Evolutionary conservation across 331 rosid genomes (phyloP), one percentile per base, ranked within the genome.

Genomic region (Malus hybrid): DNA sequence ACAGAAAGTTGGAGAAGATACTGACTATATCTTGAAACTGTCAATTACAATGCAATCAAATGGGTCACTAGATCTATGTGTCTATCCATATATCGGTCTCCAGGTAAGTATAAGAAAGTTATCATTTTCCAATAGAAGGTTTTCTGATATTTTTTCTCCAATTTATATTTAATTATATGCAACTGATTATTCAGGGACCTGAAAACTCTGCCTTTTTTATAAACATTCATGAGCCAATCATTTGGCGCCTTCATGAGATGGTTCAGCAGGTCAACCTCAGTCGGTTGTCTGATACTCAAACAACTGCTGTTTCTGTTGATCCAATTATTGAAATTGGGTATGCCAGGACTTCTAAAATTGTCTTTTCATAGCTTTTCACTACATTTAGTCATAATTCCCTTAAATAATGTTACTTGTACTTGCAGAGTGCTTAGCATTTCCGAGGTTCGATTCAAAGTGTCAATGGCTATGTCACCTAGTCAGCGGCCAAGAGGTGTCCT

Each of bases 181-280:
- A 63, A 75, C 42, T 83, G 76, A 20, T 79, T 73, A 28, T 79
- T 39, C 90, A 94, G 99, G 99, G 97, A 42, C 97, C 90, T 24
- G 92, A 92, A 78, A 90, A 80, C 80, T 90, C 93, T 42, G 80
- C 98, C 78, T 92, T 94, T 79, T 77, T 86, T 70, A 84, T 94
- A 80, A 94, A 87, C 86, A 89, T 94, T 78, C 99, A 90, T 52
- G 99, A 92, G 80, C 97, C 99, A 74, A 87, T 92, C 69, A 92
- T 94, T 73, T 94, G 99, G 99, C 97, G 97, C 82, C 86, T 94
- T 80, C 97, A 94, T 85, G 97, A 92, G 85, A 92, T 90, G 97
- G 77, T 88, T 79, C 96, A 92, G 90, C 92, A 84, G 79, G 90
- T 94, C 78, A 92, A 92, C 84, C 80, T 94, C 73, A 75, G 86